phyloP scores from a whole-genome alignment of 108 stramenopile species.

The Skeletonema marinoi region DNA sequence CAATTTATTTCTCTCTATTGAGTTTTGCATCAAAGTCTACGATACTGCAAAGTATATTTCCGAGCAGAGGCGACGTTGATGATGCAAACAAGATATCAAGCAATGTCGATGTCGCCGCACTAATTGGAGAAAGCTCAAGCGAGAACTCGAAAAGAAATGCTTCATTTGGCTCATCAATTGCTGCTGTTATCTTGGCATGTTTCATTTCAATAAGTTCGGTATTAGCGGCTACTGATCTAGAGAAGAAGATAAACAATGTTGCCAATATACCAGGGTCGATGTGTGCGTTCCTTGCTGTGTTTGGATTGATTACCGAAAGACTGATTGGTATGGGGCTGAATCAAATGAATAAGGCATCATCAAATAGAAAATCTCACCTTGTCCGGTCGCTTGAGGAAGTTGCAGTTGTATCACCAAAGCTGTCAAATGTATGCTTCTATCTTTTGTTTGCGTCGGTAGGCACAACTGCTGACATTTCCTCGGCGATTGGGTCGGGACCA shows the following conservation, averaged over 20 bases:
- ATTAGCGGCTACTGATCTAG: conserved; percentile 13
- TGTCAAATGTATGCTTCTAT: conserved; percentile 61
- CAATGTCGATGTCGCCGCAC: neutral
- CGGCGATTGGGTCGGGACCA: conserved; percentile 45
- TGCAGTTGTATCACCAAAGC: conserved; percentile 19
- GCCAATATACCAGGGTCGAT: conserved; percentile 58
- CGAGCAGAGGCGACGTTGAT: neutral
- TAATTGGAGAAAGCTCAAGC: neutral
- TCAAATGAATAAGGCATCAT: neutral
- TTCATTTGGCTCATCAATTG: neutral
- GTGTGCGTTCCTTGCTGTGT: conserved; percentile 61
- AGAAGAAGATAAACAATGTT: conserved; percentile 8
- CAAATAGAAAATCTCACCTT: neutral
- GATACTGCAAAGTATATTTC: conserved; percentile 24
- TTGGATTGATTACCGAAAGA: conserved; percentile 34
- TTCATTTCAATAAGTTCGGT: conserved; percentile 19
- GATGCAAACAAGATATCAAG: neutral
- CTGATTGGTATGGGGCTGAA: conserved; percentile 10
- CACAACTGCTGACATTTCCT: conserved; percentile 53
- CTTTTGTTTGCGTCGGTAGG: conserved; percentile 77
- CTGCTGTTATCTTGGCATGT: conserved; percentile 21
- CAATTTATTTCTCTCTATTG: conserved; percentile 68
- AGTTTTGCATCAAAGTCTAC: conserved; percentile 51
- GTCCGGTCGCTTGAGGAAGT: conserved; percentile 17
- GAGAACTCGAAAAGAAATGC: neutral